Evolutionary conservation across 2,329 filamentous ascomycete species (phyloP), one percentile per base, ranked within the genome.

Genomic region (Sporothrix phasma): DNA sequence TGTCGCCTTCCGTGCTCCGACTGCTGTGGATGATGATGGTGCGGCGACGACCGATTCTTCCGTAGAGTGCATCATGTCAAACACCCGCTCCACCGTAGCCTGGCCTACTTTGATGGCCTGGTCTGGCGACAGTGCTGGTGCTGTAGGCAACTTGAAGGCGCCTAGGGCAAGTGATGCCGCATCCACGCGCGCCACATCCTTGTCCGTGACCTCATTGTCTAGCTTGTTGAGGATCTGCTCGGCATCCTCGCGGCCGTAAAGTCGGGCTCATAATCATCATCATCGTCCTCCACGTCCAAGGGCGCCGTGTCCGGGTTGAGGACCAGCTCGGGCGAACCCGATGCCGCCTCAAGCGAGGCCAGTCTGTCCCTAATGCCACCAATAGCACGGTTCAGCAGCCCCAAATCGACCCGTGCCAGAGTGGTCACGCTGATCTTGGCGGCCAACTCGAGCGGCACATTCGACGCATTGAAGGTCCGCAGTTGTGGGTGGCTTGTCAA

Each of bases 191-290:
- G 81, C 73, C 47, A 72, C 72, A 8, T 71, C 69, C 34, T 83
- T 80, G 53, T 82, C 81, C 3, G 84, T 77, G n/a, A 87, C 81
- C 5, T 86, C 80, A 66, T 84, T 84, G 71, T 93, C 89, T 15
- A 91, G 80, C 72, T 89, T 89, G 74, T 93, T 90, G 58, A 88
- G 76, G 37, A 90, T 86, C 71, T 93, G 89, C 70, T 92, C 88
- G 0, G 84, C 84, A 68, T 90, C 86, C 73, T 95, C 90, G 86
- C 84, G 8, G 88, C 83, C 65, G 88, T 85, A 69, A 91, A 92
- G 71, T 95, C 89, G 0, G 93, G 92, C 71, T 97, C 93, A 71
- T 97, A 97, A 70, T 96, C 90, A 69, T 96, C 90, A 51, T 71
- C 74, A 69, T 71, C 74, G 47, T 96, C 92, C 8, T 88, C 86